Percentiles rank a stretch among this genome's conserved stretches.
Evolutionary conservation across 148 eudicot species (phyloP).

Genomic region (Mesembryanthemum crystallinum): DNA sequence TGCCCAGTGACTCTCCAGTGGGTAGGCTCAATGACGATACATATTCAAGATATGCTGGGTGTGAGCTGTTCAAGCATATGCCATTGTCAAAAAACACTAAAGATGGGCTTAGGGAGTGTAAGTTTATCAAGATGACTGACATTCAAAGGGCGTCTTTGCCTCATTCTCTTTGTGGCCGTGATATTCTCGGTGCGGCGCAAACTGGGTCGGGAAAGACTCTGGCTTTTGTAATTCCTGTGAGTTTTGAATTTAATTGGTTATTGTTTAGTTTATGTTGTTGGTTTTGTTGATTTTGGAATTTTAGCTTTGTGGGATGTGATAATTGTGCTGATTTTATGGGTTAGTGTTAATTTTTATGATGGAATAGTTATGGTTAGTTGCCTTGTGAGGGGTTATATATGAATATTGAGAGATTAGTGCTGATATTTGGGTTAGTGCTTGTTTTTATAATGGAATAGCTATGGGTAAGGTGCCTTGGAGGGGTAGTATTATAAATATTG

Average conservation of each 20-base stretch:
- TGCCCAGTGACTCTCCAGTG: conserved; percentile 41
- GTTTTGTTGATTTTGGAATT: not conserved
- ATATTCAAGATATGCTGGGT: conserved; percentile 66
- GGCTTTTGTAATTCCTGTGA: conserved; percentile 87
- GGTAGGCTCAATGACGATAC: conserved; percentile 49
- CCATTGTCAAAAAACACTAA: conserved; percentile 76
- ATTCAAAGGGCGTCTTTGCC: conserved; percentile 91
- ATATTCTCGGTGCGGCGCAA: conserved; percentile 90
- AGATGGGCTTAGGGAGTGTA: conserved; percentile 53
- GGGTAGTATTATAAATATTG: not conserved
- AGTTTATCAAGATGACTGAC: conserved; percentile 62
- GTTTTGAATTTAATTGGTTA: not conserved
- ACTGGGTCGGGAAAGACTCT: conserved; percentile 92
- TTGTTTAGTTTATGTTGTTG: not conserved
- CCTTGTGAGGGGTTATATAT: too few relatives aligned
- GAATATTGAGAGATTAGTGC: too few relatives aligned
- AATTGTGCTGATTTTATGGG: not conserved
- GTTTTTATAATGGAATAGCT: not conserved
- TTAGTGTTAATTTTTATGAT: not conserved
- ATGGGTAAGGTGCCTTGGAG: not conserved
- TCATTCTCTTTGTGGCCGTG: conserved; percentile 78
- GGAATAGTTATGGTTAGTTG: not conserved
- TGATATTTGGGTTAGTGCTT: not conserved
- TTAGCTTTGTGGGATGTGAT: conserved; percentile 1
- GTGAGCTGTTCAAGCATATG: conserved; percentile 55